Percentiles rank a stretch among this genome's conserved stretches.
phyloP scores from a whole-genome alignment of 2,329 filamentous ascomycete genomes.

The Aspergillus pseudoviridinutans region DNA sequence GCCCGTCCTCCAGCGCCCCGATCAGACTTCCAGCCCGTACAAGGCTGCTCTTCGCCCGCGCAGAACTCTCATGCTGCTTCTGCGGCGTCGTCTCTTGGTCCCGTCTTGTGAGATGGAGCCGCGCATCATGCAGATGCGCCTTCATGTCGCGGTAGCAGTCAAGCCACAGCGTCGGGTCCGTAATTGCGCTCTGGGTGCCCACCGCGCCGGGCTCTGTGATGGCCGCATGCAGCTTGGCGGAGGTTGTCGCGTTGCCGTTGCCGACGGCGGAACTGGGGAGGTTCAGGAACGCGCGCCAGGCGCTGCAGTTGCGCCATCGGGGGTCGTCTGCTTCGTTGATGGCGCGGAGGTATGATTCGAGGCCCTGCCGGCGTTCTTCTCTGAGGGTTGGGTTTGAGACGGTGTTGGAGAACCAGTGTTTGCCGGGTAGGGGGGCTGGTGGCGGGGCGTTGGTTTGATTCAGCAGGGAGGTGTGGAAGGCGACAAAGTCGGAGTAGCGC shows the following conservation, averaged over 20 bases:
- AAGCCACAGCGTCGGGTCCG: conserved; percentile 57
- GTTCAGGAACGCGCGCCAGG: conserved; percentile 57
- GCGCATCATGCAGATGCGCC: conserved; percentile 56
- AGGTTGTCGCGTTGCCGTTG: conserved; percentile 26
- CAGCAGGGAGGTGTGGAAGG: conserved; percentile 51
- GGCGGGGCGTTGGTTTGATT: conserved; percentile 50
- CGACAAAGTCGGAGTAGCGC: conserved; percentile 61
- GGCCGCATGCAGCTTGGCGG: conserved; percentile 40
- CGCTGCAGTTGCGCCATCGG: conserved; percentile 55
- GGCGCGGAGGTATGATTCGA: conserved; percentile 56
- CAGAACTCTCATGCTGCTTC: conserved; percentile 59
- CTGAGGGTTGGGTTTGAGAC: conserved; percentile 53
- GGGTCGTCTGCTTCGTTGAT: conserved; percentile 55
- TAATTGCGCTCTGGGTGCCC: conserved; percentile 31
- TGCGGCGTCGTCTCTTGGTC: conserved; percentile 58
- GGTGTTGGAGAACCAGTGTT: conserved; percentile 59
- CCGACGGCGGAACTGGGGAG: conserved; percentile 44
- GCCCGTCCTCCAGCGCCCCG: conserved; percentile 53
- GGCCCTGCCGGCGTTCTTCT: conserved; percentile 52
- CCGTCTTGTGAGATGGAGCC: conserved; percentile 55
- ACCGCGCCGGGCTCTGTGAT: conserved; percentile 35
- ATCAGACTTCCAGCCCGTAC: conserved; percentile 55
- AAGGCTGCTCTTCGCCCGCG: conserved; percentile 57
- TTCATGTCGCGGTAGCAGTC: conserved; percentile 60
- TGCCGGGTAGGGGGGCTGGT: conserved; percentile 53